phyloP scores from a whole-genome alignment of 345 rosid genomes.

The Melaleuca quinquenervia region DNA sequence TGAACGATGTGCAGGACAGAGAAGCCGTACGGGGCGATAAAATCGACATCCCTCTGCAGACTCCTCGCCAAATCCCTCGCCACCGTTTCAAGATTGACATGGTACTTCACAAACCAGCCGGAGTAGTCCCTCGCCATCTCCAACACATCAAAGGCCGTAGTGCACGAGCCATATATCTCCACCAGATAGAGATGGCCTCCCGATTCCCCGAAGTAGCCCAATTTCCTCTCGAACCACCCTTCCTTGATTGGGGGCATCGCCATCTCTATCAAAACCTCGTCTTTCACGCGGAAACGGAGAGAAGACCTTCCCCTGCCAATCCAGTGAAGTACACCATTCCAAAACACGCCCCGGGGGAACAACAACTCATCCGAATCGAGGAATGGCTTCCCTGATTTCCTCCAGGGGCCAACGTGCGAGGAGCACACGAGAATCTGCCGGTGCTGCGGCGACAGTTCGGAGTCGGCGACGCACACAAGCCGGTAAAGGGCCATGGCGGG shows the following conservation, averaged over 20 bases:
- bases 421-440: slow-evolving; percentile 1
- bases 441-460: background rate
- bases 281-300: slow-evolving; percentile 4
- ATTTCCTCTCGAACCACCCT: slow-evolving; percentile 1
- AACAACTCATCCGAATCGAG: background rate
- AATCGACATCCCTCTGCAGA: background rate
- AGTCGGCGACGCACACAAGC: slow-evolving; percentile 10
- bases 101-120: slow-evolving; percentile 19
- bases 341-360: slow-evolving; percentile 6
- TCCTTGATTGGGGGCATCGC: slow-evolving; percentile 10
- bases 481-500: slow-evolving; percentile 2
- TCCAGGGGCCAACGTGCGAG: slow-evolving; percentile 10
- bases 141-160: slow-evolving; percentile 4
- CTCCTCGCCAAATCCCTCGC: background rate
- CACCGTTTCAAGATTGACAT: slow-evolving; percentile 1
- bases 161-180: slow-evolving; percentile 3
- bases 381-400: background rate
- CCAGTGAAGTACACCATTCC: slow-evolving; percentile 19
- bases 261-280: background rate
- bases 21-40: background rate
- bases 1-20: background rate
- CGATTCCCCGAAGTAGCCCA: slow-evolving; percentile 19
- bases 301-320: slow-evolving; percentile 1
- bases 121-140: slow-evolving; percentile 14
- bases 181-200: slow-evolving; percentile 13